These are phyloP conservation scores for Sclerotinia trifoliorum DNA, from an alignment of 2,329 filamentous ascomycete species.

Conservation along the genomic window DNA sequence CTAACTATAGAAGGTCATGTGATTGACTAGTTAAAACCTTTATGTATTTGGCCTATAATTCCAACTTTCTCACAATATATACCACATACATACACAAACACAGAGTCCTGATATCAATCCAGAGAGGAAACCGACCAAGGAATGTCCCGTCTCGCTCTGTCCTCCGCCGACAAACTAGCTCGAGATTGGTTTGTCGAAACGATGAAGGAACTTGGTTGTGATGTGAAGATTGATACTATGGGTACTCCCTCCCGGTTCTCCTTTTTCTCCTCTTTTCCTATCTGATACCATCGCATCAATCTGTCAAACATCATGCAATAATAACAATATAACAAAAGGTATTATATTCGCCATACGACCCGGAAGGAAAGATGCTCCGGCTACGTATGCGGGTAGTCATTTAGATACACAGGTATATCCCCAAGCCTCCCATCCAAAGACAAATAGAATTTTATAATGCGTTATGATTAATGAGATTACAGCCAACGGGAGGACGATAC, in stretches of 20 bases:
- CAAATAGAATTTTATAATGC: slow-evolving; percentile 38
- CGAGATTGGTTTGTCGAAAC: slow-evolving; percentile 11
- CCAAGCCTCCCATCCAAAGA: neutral
- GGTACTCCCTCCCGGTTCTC: neutral
- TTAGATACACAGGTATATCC: slow-evolving; percentile 55
- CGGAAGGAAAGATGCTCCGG: slow-evolving; percentile 57
- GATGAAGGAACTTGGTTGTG: neutral
- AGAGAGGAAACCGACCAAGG: slow-evolving; percentile 63
- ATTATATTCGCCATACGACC: slow-evolving; percentile 75
- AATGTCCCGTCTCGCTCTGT: slow-evolving; percentile 72
- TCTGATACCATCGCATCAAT: neutral
- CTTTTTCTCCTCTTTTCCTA: neutral
- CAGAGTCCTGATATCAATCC: slow-evolving; percentile 21
- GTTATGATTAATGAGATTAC: slow-evolving; percentile 45
- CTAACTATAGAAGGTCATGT: too few species aligned
- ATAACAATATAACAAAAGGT: slow-evolving; percentile 23
- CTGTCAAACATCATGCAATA: too few species aligned
- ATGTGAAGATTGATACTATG: slow-evolving; percentile 16
- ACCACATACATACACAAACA: neutral
- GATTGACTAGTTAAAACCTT: too few species aligned
- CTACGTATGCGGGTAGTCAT: slow-evolving; percentile 70
- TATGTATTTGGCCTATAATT: too few species aligned
- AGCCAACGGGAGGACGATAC: slow-evolving; percentile 65
- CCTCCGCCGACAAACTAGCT: slow-evolving; percentile 67
- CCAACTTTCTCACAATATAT: too few species aligned